phyloP scores from a whole-genome alignment of 2,329 filamentous ascomycete genomes.

The Aureobasidium sp. region DNA sequence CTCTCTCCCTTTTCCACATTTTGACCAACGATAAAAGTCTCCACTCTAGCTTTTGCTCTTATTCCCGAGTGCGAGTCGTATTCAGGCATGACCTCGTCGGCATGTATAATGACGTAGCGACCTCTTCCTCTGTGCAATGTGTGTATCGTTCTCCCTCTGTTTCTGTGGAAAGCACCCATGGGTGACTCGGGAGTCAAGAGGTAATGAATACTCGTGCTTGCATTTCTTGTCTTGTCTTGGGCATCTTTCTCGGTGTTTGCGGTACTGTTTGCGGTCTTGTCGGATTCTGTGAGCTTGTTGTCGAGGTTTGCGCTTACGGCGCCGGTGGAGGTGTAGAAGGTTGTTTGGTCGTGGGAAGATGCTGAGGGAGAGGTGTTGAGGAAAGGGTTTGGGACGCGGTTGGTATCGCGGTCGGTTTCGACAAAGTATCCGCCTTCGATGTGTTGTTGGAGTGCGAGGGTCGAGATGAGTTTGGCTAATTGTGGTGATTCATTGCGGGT shows the following conservation, averaged over 20 bases:
- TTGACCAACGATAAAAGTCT: constrained; percentile 55
- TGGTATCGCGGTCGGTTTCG: constrained; percentile 50
- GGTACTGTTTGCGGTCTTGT: constrained; percentile 19
- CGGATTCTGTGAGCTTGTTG: constrained; percentile 23
- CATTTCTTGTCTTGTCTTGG: constrained; percentile 33
- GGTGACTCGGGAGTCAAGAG: constrained; percentile 48
- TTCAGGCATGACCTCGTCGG: constrained; percentile 32
- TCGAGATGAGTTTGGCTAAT: constrained; percentile 31
- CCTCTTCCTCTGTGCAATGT: constrained; percentile 56
- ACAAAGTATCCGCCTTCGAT: constrained; percentile 57
- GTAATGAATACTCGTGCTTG: constrained; percentile 57
- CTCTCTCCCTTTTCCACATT: constrained; percentile 50
- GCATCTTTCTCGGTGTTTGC: constrained; percentile 19
- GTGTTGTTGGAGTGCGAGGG: constrained; percentile 45
- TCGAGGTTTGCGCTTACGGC: constrained; percentile 21
- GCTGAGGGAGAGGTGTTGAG: constrained; percentile 12
- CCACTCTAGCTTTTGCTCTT: constrained; percentile 41
- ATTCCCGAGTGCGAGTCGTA: constrained; percentile 11
- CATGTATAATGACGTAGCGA: constrained; percentile 55
- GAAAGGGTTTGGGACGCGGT: constrained; percentile 49
- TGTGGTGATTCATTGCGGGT: constrained; percentile 22
- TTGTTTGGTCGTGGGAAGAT: neutral
- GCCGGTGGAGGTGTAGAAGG: constrained; percentile 25
- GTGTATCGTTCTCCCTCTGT: constrained; percentile 54
- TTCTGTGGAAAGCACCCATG: constrained; percentile 55